Base-by-base conservation (phyloP, 2,329 filamentous ascomycete species). In the Pseudopyrenochaeta lycopersici region DNA sequence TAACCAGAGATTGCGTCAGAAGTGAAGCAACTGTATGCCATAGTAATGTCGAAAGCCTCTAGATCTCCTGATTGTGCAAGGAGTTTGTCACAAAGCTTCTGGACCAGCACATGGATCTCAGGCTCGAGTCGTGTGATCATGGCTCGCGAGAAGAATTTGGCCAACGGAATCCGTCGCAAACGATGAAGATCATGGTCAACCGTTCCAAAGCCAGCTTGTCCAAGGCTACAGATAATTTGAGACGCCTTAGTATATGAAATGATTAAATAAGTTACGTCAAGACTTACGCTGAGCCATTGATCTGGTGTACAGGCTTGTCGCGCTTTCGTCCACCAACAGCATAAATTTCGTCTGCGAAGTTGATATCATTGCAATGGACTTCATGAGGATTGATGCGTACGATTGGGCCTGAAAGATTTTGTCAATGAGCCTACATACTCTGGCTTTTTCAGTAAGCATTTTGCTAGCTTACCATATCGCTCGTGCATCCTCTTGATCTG, bases 401-500 rank as follows among this genome's bases (percentile, higher is more conserved):
- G 10, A 75, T 70, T 1, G 71, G 71, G 1, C 70, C 70, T 74
- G 14, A 23, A 21, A 39, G n/a, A 9, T 21, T 14, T n/a, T 33
- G 20, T 30, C 5, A 9, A 21, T 15, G 23, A 39, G 11, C 21
- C 7, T 15, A 21, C 2, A 49, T 10, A n/a, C 40, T 48, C 9
- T 23, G 18, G 4, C 14, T n/a, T n/a, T n/a, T n/a, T n/a, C 20
- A 7, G n/a, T 10, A 2, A 15, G 2, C 2, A 23, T 39, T 12
- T 32, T 6, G 7, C 15, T 4, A 12, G 15, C 57, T 45, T 48
- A 74, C 72, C 72, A 56, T 77, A 77, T 49, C 62, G 56, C 36
- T 68, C 55, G 49, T 78, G 76, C 66, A 78, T 65, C 42, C 66
- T 67, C 11, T 66, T 56, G 27, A 78, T 74, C 54, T 73, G 60